Evolutionary conservation across 106 monocot species (phyloP), one percentile per base, ranked within the genome.

Genomic region (Dioscorea zingiberensis): DNA sequence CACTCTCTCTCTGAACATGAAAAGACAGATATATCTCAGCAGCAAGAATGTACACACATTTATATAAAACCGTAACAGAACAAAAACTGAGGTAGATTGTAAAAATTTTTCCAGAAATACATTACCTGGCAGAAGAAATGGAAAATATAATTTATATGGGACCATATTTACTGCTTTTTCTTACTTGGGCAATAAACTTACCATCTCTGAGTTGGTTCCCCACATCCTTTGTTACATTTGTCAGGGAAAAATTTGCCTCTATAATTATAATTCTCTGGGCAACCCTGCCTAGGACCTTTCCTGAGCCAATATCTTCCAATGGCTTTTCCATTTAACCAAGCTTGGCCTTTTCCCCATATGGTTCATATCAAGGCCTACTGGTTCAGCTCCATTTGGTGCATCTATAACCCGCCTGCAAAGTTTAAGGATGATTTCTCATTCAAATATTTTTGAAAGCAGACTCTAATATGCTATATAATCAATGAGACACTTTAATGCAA

Each of bases 151-250:
- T 12, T 22, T 3, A 56, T 12, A 22, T 22, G 8, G 12, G 10
- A 22, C 21, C 23, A 56, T 3, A 56, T 7, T 25, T 24, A 56
- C 22, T 3, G 2, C 5, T 56, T 56, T 3, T 23, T 56, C 22
- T 22, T 21, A 2, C 13, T 24, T 21, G 38, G 30, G 46, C 3
- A 23, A 4, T 53, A 18, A 3, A 65, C 48, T 86, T 93, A 98
- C 97, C 97, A 98, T 98, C 86, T 86, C 62, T 98, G 92, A 17
- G 97, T 93, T 65, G 92, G 86, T 10, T 87, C 67, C 10, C 97
- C 97, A 63, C 97, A 98, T 51, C 97, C 97, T 17, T 81, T 89
- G 46, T 73, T 73, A 66, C 97, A 98, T 80, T 98, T 97, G 63
- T 81, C 73, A 44, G 97, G 92, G 26, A 63, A 79, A 62, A 97